phyloP scores from a whole-genome alignment of 345 rosid species.

The Acer saccharum region DNA sequence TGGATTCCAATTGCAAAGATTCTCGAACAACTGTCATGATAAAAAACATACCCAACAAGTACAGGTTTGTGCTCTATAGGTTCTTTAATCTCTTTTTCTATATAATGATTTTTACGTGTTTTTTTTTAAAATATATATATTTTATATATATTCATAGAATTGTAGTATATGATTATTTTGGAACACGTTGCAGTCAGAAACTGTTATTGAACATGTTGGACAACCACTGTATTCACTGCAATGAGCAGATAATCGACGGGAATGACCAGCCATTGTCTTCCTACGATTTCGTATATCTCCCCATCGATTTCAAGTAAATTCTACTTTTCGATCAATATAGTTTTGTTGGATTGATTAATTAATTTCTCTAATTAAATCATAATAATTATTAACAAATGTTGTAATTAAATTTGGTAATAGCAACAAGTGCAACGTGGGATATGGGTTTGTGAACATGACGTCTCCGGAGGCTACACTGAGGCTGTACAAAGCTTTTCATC shows the following conservation, averaged over 20 bases:
- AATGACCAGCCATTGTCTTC: slow-evolving; percentile 64
- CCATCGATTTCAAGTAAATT: slow-evolving; percentile 87
- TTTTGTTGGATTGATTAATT: not conserved
- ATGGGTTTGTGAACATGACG: slow-evolving; percentile 99
- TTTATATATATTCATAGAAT: not conserved
- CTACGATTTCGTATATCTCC: slow-evolving; percentile 94
- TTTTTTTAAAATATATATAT: not conserved
- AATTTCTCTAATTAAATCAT: not conserved
- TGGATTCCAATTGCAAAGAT: slow-evolving; percentile 57
- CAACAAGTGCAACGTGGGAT: slow-evolving; percentile 93
- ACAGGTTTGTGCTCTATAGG: slow-evolving; percentile 48
- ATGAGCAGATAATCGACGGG: slow-evolving; percentile 59
- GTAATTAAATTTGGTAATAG: slow-evolving; percentile 15
- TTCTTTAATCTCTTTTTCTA: not conserved
- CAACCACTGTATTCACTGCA: slow-evolving; percentile 87
- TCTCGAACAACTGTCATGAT: slow-evolving; percentile 91
- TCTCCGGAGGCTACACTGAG: slow-evolving; percentile 73
- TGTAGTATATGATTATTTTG: not conserved
- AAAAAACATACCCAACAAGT: slow-evolving; percentile 97
- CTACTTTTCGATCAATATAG: not conserved
- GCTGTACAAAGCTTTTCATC: slow-evolving; percentile 80
- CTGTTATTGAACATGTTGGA: slow-evolving; percentile 82
- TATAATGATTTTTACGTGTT: not conserved
- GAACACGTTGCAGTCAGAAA: slow-evolving; percentile 43
- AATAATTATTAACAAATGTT: not conserved